Percentiles rank a stretch among this genome's conserved stretches.
phyloP scores from a whole-genome alignment of 495 filamentous ascomycete species.

The Penicillium cataractarum region DNA sequence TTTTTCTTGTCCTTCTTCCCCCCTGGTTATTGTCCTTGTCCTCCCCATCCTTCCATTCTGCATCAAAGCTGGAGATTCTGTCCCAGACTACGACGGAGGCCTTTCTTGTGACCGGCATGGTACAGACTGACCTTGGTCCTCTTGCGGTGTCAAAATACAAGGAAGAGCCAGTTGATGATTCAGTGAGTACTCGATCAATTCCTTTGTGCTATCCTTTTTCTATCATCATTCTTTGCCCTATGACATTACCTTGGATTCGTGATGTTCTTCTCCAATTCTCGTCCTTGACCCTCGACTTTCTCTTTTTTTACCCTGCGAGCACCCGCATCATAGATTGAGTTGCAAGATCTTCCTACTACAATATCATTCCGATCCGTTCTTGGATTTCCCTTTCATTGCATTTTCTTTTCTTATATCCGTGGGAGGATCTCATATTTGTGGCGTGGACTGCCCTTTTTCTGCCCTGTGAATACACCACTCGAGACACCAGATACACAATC shows the following conservation, averaged over 20 bases:
- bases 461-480: neutral
- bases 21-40: slow-evolving; percentile 3
- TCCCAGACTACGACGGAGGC: slow-evolving; percentile 28
- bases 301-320: slow-evolving; percentile 21
- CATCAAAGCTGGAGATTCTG: slow-evolving; percentile 19
- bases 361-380: slow-evolving; percentile 23
- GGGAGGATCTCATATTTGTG: neutral
- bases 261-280: too few species aligned
- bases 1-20: slow-evolving; percentile 8
- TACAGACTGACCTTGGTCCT: slow-evolving; percentile 51
- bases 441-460: neutral
- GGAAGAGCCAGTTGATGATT: slow-evolving; percentile 46
- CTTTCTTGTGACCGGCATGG: slow-evolving; percentile 50
- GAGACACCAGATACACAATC: neutral
- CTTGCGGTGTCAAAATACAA: slow-evolving; percentile 44
- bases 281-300: slow-evolving; percentile 8
- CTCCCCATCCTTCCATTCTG: neutral
- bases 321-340: slow-evolving; percentile 15
- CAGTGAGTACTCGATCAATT: slow-evolving; percentile 38
- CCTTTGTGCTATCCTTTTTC: neutral
- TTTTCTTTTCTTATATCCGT: slow-evolving; percentile 18
- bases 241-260: neutral
- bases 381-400: slow-evolving; percentile 10
- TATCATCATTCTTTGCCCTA: neutral
- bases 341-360: slow-evolving; percentile 25